Evolutionary conservation across 257 asterid species (phyloP).

Genomic region (Nicotiana tomentosiformis): DNA sequence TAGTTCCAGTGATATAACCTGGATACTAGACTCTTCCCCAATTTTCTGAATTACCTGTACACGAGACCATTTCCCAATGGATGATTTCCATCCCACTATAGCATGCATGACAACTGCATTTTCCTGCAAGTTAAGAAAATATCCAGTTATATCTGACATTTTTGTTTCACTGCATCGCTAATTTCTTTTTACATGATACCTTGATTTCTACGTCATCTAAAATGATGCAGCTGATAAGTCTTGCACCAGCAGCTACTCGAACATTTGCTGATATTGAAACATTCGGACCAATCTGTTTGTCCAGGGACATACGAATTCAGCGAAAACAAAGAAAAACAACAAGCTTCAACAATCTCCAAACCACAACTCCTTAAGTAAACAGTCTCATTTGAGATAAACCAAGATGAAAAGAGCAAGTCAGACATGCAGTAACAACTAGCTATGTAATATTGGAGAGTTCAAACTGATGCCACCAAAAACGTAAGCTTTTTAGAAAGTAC

Average conservation of each 20-base stretch:
- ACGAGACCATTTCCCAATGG: conserved; percentile 77
- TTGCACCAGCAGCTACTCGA: conserved; percentile 73
- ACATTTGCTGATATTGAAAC: conserved; percentile 84
- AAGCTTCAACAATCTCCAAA: not conserved
- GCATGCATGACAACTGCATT: conserved; percentile 73
- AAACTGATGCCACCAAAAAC: not conserved
- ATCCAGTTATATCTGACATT: not conserved
- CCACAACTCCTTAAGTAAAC: not conserved
- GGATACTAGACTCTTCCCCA: not conserved
- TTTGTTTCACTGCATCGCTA: not conserved
- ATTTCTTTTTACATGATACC: conserved; percentile 30
- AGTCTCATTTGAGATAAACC: not conserved
- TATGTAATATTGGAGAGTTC: not conserved
- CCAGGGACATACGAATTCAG: not conserved
- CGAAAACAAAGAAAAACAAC: not conserved
- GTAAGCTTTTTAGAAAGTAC: not conserved
- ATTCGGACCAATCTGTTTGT: conserved; percentile 71
- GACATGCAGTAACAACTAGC: not conserved
- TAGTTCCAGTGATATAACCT: not conserved
- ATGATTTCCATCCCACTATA: conserved; percentile 80
- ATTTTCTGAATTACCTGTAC: conserved; percentile 47
- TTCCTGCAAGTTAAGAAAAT: conserved; percentile 33
- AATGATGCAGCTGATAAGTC: conserved; percentile 59
- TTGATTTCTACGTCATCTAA: conserved; percentile 69
- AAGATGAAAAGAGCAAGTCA: not conserved